Evolutionary conservation across 1,284 basidiomycete species (phyloP), one percentile per base, ranked within the genome.

Genomic region (Microbotryomycetes sp.): DNA sequence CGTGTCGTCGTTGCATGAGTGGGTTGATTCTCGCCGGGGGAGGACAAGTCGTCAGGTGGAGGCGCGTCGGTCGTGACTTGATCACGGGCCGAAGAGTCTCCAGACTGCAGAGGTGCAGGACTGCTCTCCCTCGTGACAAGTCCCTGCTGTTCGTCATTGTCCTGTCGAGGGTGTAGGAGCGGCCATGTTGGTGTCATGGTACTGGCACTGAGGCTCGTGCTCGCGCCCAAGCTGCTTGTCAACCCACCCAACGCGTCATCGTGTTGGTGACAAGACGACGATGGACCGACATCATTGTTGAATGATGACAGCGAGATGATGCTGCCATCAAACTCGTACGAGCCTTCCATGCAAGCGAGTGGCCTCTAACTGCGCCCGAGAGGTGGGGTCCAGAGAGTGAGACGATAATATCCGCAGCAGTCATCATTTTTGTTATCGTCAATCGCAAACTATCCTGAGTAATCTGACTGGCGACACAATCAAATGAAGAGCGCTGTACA

Each of bases 281-380:
- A 46, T 12, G 49, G 16, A 12, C 16, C 19, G 5, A 36, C n/a
- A 3, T 49, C 36, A 14, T n/a, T 4, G 22, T 22, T 28, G 23
- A 31, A 49, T 26, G 58, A 30, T 12, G 22, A 22, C 3, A 59
- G 45, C 5, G 48, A 47, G 22, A 63, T 52, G 47, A 59, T 30
- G 7, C 48, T 51, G 36, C 62, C 57, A 28, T 63, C 57, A 48
- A 52, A 63, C 26, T 49, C 52, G 46, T 45, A 48, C 14, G 29
- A 52, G 42, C 48, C 42, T 25, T 54, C 48, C 60, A 61, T 61
- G 15, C 2, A n/a, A n/a, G n/a, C n/a, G n/a, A n/a, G n/a, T n/a
- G n/a, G n/a, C n/a, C n/a, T n/a, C n/a, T n/a, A n/a, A n/a, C n/a
- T n/a, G n/a, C n/a, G n/a, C n/a, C n/a, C n/a, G n/a, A n/a, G n/a